Base-by-base conservation (phyloP, 495 filamentous ascomycete genomes). In the Hyaloscypha variabilis region DNA sequence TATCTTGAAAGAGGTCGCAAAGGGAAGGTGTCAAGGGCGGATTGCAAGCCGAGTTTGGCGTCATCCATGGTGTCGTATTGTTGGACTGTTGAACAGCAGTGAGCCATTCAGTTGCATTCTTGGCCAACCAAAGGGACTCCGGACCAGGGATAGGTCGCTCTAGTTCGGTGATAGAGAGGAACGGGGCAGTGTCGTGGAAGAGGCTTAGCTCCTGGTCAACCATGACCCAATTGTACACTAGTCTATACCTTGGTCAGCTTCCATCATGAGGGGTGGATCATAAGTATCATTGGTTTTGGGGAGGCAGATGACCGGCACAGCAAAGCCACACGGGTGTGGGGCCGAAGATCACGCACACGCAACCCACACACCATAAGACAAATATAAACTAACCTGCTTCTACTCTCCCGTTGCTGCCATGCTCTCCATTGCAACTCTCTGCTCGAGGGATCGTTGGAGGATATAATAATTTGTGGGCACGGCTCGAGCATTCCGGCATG, bases 201-300 rank as follows among this genome's bases (percentile, higher is more conserved):
- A 90, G 75, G 57, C 83, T 82, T 26, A 88, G 77, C 65, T 90
- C 87, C 69, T 88, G 85, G 69, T 90, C 87, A 13, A 88, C 79
- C 83, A 88, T 85, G 28, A 87, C 83, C 78, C 86, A 89, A 42
- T 85, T 87, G 71, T 90, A 88, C 0, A 85, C 82, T 24, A 88
- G 72, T 65, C 85, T 88, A 61, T 62, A 26, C 52, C 62, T 66
- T 42, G 69, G 67, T 70, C 39, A 63, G 65, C 53, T 21, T 46
- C 19, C 23, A 30, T 63, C 19, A 8, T 26, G 10, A 62, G 19
- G 55, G 29, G 28, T n/a, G n/a, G 39, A 34, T 1, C 31, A 13
- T 1, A 46, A 17, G 19, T 46, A 3, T 19, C 13, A 46, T 46
- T 46, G 39, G 39, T 17, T 10, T 17, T 46, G 13, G 39, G 17